Conservation (phyloP, 192 early-diverging fungal species). For the Rhizoclosmatium sp. region DNA sequence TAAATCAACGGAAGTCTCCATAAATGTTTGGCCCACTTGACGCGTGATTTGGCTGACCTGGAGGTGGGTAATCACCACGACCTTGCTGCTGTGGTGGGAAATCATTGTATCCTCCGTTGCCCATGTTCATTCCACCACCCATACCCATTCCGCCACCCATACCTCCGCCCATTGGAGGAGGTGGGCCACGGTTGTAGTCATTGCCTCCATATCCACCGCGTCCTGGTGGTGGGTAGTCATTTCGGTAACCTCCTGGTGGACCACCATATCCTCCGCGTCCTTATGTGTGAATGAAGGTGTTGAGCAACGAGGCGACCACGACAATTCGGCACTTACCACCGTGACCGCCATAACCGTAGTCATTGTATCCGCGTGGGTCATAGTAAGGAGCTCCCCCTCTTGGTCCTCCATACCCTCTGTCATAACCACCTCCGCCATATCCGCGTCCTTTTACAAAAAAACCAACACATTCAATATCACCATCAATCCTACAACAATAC, state of each 20-base stretch:
- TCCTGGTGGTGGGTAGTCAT: not conserved
- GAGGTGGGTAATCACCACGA: conserved; percentile 12
- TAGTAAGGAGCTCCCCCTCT: not conserved
- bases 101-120: not conserved
- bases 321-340: not conserved
- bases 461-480: not conserved
- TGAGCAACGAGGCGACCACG: not conserved
- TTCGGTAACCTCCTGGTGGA: conserved; percentile 21
- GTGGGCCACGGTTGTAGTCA: conserved; percentile 18
- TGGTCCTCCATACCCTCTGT: conserved; percentile 25
- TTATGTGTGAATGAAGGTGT: conserved; percentile 6
- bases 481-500: conserved; percentile 2
- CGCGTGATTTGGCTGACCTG: not conserved
- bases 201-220: not conserved
- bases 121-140: not conserved
- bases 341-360: conserved; percentile 2
- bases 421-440: conserved; percentile 18
- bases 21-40: conserved; percentile 13
- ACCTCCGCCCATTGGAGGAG: not conserved
- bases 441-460: conserved; percentile 18
- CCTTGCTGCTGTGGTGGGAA: not conserved
- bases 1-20: conserved; percentile 20
- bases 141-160: not conserved
- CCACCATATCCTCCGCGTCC: conserved; percentile 30
- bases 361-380: conserved; percentile 28